A percentile compares a stretch with the other conserved stretches of the same genome.
Conservation (phyloP, 495 filamentous ascomycete genomes). For the Friedmanniomyces endolithicus region DNA sequence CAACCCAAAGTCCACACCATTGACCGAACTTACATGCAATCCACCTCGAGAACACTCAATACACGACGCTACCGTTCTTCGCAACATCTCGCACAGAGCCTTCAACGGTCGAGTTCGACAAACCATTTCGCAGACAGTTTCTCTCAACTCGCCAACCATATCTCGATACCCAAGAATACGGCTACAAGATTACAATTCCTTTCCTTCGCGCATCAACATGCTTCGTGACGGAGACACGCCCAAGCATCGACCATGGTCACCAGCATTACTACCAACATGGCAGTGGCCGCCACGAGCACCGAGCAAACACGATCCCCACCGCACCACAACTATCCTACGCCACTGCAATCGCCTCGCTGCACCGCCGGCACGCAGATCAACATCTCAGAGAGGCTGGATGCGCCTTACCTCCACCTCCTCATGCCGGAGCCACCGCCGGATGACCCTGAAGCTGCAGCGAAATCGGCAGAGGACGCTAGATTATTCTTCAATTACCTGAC, state of each 20-base stretch:
- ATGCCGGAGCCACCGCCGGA: slow-evolving; percentile 3
- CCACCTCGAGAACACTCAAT: too few relatives aligned
- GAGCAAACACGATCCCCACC: neutral
- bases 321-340: neutral
- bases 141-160: too few relatives aligned
- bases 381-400: neutral
- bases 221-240: neutral
- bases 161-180: too few relatives aligned
- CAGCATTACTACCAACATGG: neutral
- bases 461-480: neutral
- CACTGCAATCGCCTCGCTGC: neutral
- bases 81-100: too few relatives aligned
- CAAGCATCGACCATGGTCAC: neutral
- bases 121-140: too few relatives aligned
- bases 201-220: too few relatives aligned
- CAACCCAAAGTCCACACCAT: too few relatives aligned
- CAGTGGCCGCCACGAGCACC: neutral
- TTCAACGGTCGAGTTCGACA: too few relatives aligned
- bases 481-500: neutral
- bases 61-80: too few relatives aligned
- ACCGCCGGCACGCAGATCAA: neutral
- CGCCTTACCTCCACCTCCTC: neutral
- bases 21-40: too few relatives aligned
- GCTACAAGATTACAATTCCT: too few relatives aligned
- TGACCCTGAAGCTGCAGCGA: neutral